Conservation (phyloP, 2,329 filamentous ascomycete species). For the Colletotrichum falcatum region DNA sequence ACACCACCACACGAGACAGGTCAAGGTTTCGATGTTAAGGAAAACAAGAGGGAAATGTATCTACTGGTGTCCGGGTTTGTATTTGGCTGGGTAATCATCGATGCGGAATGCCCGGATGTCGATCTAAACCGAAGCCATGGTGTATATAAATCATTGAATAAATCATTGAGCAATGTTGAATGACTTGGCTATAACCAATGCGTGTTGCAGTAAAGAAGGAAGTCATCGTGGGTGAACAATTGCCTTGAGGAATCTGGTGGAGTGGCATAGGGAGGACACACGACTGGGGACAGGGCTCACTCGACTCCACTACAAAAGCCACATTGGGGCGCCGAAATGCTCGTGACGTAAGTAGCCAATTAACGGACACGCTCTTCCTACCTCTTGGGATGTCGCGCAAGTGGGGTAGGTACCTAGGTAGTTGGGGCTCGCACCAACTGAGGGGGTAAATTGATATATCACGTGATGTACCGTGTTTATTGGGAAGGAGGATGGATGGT, state of each 20-base stretch:
- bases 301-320: neutral
- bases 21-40: neutral
- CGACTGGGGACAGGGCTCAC: neutral
- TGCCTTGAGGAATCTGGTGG: neutral
- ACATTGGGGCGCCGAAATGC: neutral
- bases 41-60: neutral
- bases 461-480: constrained; percentile 18
- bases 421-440: constrained; percentile 5
- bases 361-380: neutral
- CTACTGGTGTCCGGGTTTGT: neutral
- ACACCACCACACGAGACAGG: neutral
- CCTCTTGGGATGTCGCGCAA: neutral
- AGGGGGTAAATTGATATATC: neutral
- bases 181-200: too few relatives aligned
- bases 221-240: neutral
- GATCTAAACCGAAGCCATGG: neutral
- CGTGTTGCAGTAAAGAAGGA: neutral
- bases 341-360: neutral
- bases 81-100: neutral
- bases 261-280: neutral
- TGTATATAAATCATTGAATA: neutral
- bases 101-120: neutral
- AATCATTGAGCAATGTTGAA: too few relatives aligned
- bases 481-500: rapidly evolving
- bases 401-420: too few relatives aligned